These are phyloP conservation scores for Colletotrichum liaoningense DNA, from an alignment of 2,329 filamentous ascomycete genomes.

Conservation along the genomic window DNA sequence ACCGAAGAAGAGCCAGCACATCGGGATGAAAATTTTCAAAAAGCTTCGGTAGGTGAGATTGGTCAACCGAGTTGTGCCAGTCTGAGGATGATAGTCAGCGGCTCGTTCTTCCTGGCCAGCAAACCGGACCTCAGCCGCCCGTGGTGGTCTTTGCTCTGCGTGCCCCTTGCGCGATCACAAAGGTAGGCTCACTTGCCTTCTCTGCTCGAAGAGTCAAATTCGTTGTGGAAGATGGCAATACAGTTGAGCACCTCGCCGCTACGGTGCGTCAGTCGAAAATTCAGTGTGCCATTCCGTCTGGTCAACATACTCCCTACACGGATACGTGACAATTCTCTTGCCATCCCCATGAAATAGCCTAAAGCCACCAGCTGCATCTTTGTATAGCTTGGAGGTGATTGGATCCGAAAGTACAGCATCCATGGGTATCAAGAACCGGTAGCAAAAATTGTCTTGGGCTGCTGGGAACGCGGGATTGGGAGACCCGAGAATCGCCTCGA, in stretches of 20 bases:
- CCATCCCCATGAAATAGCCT: conserved; percentile 31
- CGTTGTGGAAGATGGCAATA: conserved; percentile 46
- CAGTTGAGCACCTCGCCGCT: conserved; percentile 50
- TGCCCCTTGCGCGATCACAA: neutral
- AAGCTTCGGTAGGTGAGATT: conserved; percentile 41
- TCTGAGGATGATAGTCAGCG: conserved; percentile 3
- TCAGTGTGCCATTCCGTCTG: neutral
- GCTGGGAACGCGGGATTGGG: conserved; percentile 43
- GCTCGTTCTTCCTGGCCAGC: neutral
- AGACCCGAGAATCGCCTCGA: conserved; percentile 43
- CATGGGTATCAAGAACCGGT: conserved; percentile 50
- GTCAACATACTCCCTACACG: conserved; percentile 45
- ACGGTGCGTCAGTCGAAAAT: neutral
- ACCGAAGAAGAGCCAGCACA: conserved; percentile 43
- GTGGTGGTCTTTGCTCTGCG: too few relatives aligned
- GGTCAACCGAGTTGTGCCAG: conserved; percentile 39
- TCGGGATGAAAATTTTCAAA: conserved; percentile 44
- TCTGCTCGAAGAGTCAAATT: conserved; percentile 28
- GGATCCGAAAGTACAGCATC: conserved; percentile 42
- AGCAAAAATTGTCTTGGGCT: conserved; percentile 47
- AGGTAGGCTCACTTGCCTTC: conserved; percentile 3
- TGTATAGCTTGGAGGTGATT: conserved; percentile 38
- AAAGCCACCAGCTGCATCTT: conserved; percentile 34
- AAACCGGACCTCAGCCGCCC: too few relatives aligned
- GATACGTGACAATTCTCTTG: conserved; percentile 47